Conservation (phyloP, 495 filamentous ascomycete genomes). For the Massariosphaeria phaeospora region DNA sequence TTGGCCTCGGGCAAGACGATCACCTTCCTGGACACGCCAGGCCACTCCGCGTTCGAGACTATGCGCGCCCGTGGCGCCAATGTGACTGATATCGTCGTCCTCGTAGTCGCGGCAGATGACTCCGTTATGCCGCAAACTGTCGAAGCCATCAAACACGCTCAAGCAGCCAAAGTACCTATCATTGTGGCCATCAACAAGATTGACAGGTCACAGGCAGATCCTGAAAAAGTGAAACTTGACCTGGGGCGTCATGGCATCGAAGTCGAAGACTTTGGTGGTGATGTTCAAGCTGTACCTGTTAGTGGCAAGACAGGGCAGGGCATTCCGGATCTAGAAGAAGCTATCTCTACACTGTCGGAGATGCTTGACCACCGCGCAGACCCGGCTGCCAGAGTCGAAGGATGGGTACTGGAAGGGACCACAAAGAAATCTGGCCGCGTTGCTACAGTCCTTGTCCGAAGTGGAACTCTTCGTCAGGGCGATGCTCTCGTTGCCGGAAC, state of each 20-base stretch:
- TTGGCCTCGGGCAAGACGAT: constrained; percentile 81
- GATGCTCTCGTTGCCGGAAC: constrained; percentile 83
- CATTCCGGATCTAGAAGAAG: constrained; percentile 89
- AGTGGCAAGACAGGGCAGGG: constrained; percentile 92
- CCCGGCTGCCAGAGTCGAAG: constrained; percentile 69
- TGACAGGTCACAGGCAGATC: constrained; percentile 75
- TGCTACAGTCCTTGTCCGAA: constrained; percentile 81
- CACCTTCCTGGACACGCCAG: constrained; percentile 96
- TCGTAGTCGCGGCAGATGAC: constrained; percentile 96
- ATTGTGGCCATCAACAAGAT: constrained; percentile 99
- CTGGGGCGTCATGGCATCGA: constrained; percentile 80
- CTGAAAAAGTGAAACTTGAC: constrained; percentile 81
- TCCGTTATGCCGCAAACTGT: constrained; percentile 96
- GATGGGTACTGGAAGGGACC: constrained; percentile 90
- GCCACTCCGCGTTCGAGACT: constrained; percentile 88
- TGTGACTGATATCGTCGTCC: constrained; percentile 92
- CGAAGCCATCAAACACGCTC: constrained; percentile 93
- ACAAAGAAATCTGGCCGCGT: constrained; percentile 82
- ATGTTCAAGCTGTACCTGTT: constrained; percentile 84
- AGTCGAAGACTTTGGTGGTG: constrained; percentile 92
- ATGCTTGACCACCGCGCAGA: constrained; percentile 87
- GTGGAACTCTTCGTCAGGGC: constrained; percentile 76
- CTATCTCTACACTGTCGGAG: constrained; percentile 74
- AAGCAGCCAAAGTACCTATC: constrained; percentile 83
- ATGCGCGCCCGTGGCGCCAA: constrained; percentile 96